Evolutionary conservation across 75 land plant genomes (phyloP), one percentile per base, ranked within the genome.

Genomic region (Sequoia sempervirens): DNA sequence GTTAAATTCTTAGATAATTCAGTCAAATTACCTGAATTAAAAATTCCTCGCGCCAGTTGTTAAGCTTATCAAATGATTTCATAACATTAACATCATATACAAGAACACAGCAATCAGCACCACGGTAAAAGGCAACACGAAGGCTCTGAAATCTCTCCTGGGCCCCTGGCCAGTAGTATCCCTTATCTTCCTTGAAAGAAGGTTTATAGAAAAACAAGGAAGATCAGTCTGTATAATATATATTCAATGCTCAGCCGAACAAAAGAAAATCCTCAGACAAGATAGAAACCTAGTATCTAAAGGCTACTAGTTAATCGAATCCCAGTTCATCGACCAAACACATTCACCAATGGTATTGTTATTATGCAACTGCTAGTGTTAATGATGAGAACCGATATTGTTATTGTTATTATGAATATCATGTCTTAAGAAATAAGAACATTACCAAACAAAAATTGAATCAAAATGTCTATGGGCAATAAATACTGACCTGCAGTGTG

Each of bases 161-260:
- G n/a, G n/a, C n/a, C n/a, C 95, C 82, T 93, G 95, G 15, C 95
- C 95, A 66, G 95, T 92, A 30, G 95, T 93, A 82, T 93, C 95
- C 95, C 95, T 92, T 80, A 93, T 93, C 95, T 93, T 85, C 38
- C 45, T 78, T 40, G 13, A 78, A 38, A 43, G 46, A 83, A 28
- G 11, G 8, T 36, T 54, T 32, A 15, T 20, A 34, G 37, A 34
- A 52, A 68, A 61, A 81, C 12, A 14, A 41, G 12, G 38, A 17
- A 41, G 32, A 78, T 2, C 28, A 26, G 45, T n/a, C 26, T 30
- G 26, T 30, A 69, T 20, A 69, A 82, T 38, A 47, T 43, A 4
- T 34, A 45, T 8, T 41, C 43, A 10, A 79, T 23, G 3, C 40
- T n/a, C 9, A 79, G 45, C 14, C 12, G 6, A 83, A 10, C 34